Evolutionary conservation across 768 basidiomycete genomes (phyloP).

Genomic region (Lanmaoa rubissima): DNA sequence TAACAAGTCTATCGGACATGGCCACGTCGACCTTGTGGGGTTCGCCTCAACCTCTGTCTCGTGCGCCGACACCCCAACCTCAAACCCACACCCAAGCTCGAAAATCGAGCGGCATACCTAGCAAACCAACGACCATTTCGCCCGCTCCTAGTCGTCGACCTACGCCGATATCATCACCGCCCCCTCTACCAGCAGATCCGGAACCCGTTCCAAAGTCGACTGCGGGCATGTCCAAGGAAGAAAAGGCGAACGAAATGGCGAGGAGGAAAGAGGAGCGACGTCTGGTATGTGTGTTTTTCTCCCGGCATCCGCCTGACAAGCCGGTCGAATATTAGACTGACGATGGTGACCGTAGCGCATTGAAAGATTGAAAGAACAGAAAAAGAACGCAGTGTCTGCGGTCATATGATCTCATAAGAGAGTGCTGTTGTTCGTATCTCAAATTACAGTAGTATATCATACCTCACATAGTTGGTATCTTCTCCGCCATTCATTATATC

Average conservation of each 20-base stretch:
- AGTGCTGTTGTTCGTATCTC: neutral
- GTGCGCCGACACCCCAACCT: slow-evolving; percentile 22
- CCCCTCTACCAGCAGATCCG: slow-evolving; percentile 6
- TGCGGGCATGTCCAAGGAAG: slow-evolving; percentile 74
- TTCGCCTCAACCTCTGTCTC: slow-evolving; percentile 19
- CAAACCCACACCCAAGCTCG: slow-evolving; percentile 5
- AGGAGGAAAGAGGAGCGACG: slow-evolving; percentile 89
- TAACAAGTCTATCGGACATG: slow-evolving; percentile 2
- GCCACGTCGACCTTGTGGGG: slow-evolving; percentile 12
- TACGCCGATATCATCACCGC: slow-evolving; percentile 29
- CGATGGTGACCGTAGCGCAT: slow-evolving; percentile 51
- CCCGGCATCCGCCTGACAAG: neutral
- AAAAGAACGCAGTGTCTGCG: slow-evolving; percentile 44
- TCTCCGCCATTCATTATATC: too few species aligned
- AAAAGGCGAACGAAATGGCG: slow-evolving; percentile 92
- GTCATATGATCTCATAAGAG: neutral
- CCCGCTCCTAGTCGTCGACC: slow-evolving; percentile 18
- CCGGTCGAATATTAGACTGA: neutral
- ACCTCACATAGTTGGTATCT: neutral
- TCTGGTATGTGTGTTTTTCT: slow-evolving; percentile 52
- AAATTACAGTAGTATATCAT: neutral
- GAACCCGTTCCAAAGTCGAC: slow-evolving; percentile 31
- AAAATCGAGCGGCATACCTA: neutral
- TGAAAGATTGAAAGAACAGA: slow-evolving; percentile 78
- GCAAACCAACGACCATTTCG: slow-evolving; percentile 6